Evolutionary conservation across 371 early-diverging fungal genomes (phyloP).

Genomic region (Mortierella sp.): DNA sequence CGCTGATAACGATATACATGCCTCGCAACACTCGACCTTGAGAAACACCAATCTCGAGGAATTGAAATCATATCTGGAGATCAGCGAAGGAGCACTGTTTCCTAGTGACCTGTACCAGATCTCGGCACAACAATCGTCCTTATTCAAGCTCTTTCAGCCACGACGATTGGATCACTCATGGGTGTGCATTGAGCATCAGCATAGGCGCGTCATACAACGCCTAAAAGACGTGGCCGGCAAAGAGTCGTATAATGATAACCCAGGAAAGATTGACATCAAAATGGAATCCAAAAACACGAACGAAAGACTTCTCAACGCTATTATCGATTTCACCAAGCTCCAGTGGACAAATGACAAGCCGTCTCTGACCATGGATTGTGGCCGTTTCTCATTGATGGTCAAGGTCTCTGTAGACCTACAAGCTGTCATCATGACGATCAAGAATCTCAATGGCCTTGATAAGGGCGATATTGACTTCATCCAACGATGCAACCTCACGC

Average conservation of each 20-base stretch:
- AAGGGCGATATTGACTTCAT: not conserved
- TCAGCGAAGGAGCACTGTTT: conserved; percentile 3
- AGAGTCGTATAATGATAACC: not conserved
- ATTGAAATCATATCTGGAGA: conserved; percentile 5
- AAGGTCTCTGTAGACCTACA: not conserved
- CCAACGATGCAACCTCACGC: not conserved
- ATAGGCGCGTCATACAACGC: not conserved
- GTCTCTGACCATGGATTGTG: not conserved
- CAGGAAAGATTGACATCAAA: not conserved
- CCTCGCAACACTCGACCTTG: not conserved
- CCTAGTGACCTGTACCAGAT: conserved; percentile 4
- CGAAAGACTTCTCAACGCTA: conserved; percentile 1
- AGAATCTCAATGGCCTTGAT: not conserved
- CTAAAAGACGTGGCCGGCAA: not conserved
- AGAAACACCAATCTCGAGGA: conserved; percentile 2
- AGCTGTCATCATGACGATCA: not conserved
- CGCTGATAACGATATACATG: not conserved
- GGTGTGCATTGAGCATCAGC: not conserved
- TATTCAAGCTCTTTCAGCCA: no score
- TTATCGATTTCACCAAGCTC: not conserved
- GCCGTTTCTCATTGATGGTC: not conserved
- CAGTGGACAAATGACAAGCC: not conserved
- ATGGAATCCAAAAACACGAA: not conserved
- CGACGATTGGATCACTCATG: no score
- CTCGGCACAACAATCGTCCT: not conserved